phyloP scores from a whole-genome alignment of 257 asterid genomes.

The Solanum okadae region DNA sequence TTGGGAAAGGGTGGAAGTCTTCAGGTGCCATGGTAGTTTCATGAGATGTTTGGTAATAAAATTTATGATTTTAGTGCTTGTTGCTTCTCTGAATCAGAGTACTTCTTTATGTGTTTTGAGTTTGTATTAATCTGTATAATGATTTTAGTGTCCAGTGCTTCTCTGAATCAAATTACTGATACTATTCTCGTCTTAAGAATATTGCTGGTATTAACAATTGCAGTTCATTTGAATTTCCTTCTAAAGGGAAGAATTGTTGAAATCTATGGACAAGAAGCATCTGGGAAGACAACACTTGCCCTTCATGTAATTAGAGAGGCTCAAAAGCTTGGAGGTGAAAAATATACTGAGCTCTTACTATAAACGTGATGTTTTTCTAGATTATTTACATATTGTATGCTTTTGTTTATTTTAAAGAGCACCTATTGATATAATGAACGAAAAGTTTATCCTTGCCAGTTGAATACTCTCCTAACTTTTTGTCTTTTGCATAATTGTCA shows the following conservation, averaged over 20 bases:
- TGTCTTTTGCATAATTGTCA: neutral
- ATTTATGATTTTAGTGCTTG: neutral
- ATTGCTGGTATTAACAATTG: neutral
- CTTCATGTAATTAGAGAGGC: conserved; percentile 90
- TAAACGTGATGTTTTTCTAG: neutral
- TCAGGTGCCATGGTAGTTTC: neutral
- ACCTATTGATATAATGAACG: neutral
- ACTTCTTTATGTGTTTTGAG: neutral
- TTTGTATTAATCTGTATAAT: neutral
- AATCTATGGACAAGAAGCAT: conserved; percentile 91
- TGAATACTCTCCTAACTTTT: neutral
- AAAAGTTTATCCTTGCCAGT: neutral
- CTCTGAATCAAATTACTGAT: neutral
- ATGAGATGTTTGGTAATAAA: neutral
- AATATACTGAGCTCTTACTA: neutral
- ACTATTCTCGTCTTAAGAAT: neutral
- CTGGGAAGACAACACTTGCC: conserved; percentile 97
- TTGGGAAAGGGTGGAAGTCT: neutral
- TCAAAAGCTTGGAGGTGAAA: conserved; percentile 88
- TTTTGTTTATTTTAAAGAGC: neutral
- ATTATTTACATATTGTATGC: neutral
- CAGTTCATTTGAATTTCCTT: neutral
- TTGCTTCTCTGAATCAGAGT: neutral
- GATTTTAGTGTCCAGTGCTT: neutral
- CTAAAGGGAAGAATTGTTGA: conserved; percentile 88